These are phyloP conservation scores for Saccharum officinarum DNA, from an alignment of 176 grass and related monocot species.

Conservation along the genomic window DNA sequence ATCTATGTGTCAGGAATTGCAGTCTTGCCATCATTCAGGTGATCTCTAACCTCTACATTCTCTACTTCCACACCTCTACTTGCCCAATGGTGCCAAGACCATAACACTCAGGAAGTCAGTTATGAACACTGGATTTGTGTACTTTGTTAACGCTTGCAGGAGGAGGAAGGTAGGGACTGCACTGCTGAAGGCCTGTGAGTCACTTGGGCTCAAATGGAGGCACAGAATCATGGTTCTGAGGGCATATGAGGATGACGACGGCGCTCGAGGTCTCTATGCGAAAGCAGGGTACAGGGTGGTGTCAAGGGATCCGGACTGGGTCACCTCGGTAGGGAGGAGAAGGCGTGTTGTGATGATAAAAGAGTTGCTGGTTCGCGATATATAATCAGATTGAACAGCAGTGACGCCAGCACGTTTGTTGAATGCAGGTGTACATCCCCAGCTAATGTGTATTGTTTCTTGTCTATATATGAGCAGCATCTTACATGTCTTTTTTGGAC, in stretches of 20 bases:
- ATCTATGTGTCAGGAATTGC: conserved; percentile 90
- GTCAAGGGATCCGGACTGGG: conserved; percentile 67
- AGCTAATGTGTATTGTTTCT: not conserved
- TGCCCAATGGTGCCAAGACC: not conserved
- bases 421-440: not conserved
- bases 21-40: conserved; percentile 77
- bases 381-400: not conserved
- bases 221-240: conserved; percentile 66
- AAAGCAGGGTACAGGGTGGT: conserved; percentile 72
- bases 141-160: conserved; percentile 25
- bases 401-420: not conserved
- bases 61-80: not conserved
- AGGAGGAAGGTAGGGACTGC: conserved; percentile 78
- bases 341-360: conserved; percentile 84
- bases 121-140: not conserved
- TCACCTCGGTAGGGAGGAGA: conserved; percentile 65
- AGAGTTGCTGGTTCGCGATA: conserved; percentile 31
- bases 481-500: not conserved
- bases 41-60: not conserved
- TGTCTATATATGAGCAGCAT: not conserved
- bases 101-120: not conserved
- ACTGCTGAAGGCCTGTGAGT: conserved; percentile 76
- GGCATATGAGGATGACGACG: conserved; percentile 71
- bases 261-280: conserved; percentile 60
- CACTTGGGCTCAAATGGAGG: conserved; percentile 56